These are phyloP conservation scores for Citrus trifoliata DNA, from an alignment of 345 rosid genomes.

Conservation along the genomic window DNA sequence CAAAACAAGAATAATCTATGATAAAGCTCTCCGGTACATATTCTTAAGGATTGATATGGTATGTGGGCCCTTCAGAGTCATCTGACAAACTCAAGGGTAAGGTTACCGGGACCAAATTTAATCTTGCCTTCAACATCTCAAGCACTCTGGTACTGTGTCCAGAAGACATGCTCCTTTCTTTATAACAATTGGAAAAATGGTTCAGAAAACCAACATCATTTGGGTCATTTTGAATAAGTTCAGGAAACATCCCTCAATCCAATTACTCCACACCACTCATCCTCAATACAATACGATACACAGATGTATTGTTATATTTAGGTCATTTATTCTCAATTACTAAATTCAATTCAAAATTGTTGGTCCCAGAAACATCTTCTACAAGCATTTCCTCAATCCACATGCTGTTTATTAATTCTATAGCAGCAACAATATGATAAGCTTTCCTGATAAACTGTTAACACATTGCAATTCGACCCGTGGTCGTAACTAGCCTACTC, in stretches of 20 bases:
- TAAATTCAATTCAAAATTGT: neutral
- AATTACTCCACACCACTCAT: too few relatives aligned
- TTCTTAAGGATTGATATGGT: neutral
- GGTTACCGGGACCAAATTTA: neutral
- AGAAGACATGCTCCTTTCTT: neutral
- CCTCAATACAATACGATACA: neutral
- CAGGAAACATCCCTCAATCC: too few relatives aligned
- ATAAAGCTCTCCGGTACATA: neutral
- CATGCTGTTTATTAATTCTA: neutral
- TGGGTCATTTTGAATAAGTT: neutral
- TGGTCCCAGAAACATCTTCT: neutral
- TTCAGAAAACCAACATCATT: neutral
- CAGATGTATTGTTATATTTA: neutral
- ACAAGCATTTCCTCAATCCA: neutral
- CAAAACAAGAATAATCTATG: neutral
- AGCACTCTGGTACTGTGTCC: neutral
- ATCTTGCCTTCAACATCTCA: neutral
- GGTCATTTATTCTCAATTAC: neutral
- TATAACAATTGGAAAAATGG: neutral
- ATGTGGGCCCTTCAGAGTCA: neutral
- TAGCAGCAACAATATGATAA: neutral
- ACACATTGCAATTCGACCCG: neutral
- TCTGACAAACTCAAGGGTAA: neutral
- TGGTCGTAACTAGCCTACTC: neutral
- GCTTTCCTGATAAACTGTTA: neutral